Percentiles rank a stretch among this genome's conserved stretches.
phyloP scores from a whole-genome alignment of 139 green algal species.

The Mychonastes homosphaera region DNA sequence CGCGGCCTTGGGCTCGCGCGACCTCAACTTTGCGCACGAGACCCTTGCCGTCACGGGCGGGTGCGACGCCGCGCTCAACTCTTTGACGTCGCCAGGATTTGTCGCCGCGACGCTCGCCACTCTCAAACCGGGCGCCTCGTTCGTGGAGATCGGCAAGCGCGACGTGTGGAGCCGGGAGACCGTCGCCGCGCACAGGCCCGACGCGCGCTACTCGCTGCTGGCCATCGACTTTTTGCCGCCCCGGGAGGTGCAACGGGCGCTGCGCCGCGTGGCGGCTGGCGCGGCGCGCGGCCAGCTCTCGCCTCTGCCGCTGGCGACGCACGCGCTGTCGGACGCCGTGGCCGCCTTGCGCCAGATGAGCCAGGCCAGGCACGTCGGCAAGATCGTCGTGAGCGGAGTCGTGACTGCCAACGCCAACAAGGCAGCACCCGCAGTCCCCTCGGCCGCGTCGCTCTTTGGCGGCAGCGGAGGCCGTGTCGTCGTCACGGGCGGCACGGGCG shows the following conservation, averaged over 20 bases:
- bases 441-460: neutral
- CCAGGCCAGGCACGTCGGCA: conserved; percentile 51
- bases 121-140: conserved; percentile 30
- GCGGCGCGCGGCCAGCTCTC: conserved; percentile 15
- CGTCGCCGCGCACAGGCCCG: conserved; percentile 56
- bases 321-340: conserved; percentile 24
- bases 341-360: conserved; percentile 39
- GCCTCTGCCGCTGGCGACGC: conserved; percentile 23
- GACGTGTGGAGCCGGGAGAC: conserved; percentile 59
- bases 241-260: conserved; percentile 14
- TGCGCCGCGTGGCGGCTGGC: conserved; percentile 22
- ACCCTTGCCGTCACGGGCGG: conserved; percentile 24
- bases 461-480: conserved; percentile 10
- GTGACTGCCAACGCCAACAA: neutral
- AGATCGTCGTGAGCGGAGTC: conserved; percentile 40
- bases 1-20: conserved; percentile 48
- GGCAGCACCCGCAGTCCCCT: neutral
- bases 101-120: conserved; percentile 53
- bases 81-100: conserved; percentile 70
- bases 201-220: conserved; percentile 57
- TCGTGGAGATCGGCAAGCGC: conserved; percentile 79
- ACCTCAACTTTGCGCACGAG: conserved; percentile 50
- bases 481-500: conserved; percentile 39
- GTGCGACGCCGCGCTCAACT: conserved; percentile 60
- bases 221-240: conserved; percentile 75